These are phyloP conservation scores for Triticum turgidum DNA, from an alignment of 176 grass and related monocot genomes.

Conservation along the genomic window DNA sequence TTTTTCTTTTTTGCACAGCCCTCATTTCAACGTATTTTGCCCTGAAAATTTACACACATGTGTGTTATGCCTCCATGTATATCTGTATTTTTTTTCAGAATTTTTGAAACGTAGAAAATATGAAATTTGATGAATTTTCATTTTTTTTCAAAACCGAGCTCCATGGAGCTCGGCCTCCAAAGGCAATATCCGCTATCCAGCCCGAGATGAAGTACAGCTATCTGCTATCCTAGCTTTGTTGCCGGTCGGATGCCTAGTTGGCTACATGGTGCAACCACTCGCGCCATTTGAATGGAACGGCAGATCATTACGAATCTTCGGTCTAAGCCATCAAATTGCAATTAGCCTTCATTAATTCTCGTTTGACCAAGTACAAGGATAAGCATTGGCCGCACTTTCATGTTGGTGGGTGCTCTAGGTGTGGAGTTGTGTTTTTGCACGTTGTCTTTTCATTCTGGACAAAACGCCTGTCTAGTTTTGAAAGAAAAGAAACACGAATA, in stretches of 20 bases:
- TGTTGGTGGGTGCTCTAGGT: no score
- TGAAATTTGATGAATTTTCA: no score
- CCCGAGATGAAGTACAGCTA: no score
- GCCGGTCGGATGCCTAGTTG: not conserved
- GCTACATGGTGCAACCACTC: not conserved
- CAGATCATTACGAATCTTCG: conserved; percentile 6
- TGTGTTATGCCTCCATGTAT: no score
- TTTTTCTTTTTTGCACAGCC: no score
- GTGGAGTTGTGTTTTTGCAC: not conserved
- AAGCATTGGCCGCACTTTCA: not conserved
- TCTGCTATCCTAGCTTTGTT: not conserved
- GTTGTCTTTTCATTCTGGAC: not conserved
- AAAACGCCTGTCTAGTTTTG: not conserved
- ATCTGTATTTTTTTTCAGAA: no score
- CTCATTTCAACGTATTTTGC: no score
- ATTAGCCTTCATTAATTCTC: not conserved
- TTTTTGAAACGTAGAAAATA: no score
- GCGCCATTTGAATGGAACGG: not conserved
- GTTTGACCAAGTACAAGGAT: not conserved
- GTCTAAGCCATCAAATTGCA: not conserved
- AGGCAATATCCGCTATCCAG: no score
- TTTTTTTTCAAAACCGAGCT: no score
- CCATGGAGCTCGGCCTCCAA: no score
- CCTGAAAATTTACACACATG: no score
- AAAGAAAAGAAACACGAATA: not conserved